Evolutionary conservation across 176 grass and related monocot species (phyloP), one percentile per base, ranked within the genome.

Genomic region (bread wheat (Triticum aestivum)): DNA sequence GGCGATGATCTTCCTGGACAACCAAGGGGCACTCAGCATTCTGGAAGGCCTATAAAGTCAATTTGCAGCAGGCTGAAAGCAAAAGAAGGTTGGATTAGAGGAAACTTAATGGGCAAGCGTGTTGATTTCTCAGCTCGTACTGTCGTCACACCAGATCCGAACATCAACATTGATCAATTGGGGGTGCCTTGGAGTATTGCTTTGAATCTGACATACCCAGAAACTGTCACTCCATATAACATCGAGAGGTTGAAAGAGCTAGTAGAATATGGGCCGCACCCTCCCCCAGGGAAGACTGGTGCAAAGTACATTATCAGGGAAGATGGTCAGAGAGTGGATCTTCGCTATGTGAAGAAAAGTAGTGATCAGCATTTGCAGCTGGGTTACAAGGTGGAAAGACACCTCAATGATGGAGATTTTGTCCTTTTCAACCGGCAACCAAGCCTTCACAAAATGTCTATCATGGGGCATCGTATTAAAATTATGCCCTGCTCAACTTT

Each of bases 401-500:
- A 98, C 81, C 88, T 98, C 72, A 89, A 89, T 86, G 96, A 98
- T 86, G 96, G 96, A 1, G 96, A 98, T 75, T 98, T 94, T 92
- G 93, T 98, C 75, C 90, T 98, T 71, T 98, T 95, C 82, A 98
- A 94, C 47, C 91, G 93, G 26, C 93, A 98, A 76, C 96, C 96
- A 38, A 95, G 91, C 87, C 93, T 95, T 75, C 93, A 98, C 80
- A 98, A 98, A 93, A 98, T 95, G 96, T 94, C 96, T 67, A 98
- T 98, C n/a, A 95, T 98, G 93, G 90, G 96, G 2, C 96, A 98
- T 83, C 90, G 91, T 14, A 94, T 98, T 61, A 98, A 98, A 87
- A 98, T 98, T 49, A 98, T 98, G 93, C 96, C 93, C 21, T 98
- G 95, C 79, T 98, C 96, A 73, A 98, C 93, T 87, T 98, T 98